These are phyloP conservation scores for Ambrosia artemisiifolia DNA, from an alignment of 129 eudicot genomes.

Conservation along the genomic window DNA sequence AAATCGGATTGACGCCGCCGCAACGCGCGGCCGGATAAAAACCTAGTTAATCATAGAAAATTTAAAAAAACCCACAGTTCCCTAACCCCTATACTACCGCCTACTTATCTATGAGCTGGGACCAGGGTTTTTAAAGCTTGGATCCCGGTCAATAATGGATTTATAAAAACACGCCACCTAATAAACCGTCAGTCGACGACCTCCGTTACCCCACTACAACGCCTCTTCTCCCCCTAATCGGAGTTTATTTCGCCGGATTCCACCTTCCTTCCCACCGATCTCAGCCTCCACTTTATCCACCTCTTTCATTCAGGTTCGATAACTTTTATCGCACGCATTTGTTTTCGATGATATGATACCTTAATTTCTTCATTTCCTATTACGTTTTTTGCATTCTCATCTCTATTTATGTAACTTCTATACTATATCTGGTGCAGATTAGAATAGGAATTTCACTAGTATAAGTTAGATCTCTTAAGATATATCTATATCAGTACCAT, in stretches of 20 bases:
- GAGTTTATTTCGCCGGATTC: conserved; percentile 18
- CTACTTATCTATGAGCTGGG: background rate
- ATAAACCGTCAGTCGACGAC: background rate
- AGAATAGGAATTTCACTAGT: conserved; percentile 2
- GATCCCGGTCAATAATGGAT: conserved; percentile 18
- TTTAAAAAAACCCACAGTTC: no score
- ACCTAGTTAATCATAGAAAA: no score
- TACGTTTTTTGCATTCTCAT: background rate
- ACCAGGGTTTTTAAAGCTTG: conserved; percentile 9
- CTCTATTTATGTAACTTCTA: background rate
- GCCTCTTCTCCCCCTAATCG: background rate
- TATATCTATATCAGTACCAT: background rate
- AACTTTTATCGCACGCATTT: conserved; percentile 1
- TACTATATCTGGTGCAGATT: conserved; percentile 1
- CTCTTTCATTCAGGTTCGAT: conserved; percentile 14
- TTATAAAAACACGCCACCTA: conserved; percentile 5
- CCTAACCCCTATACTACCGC: background rate
- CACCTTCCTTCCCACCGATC: conserved; percentile 3
- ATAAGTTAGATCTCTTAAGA: background rate
- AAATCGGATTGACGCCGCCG: no score
- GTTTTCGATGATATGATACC: background rate
- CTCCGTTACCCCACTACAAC: conserved; percentile 3
- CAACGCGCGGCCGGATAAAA: no score
- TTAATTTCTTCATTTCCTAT: background rate
- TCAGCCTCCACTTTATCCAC: conserved; percentile 5